Conservation (phyloP, 73 alveolate species). For the Paramecium pentaurelia region DNA sequence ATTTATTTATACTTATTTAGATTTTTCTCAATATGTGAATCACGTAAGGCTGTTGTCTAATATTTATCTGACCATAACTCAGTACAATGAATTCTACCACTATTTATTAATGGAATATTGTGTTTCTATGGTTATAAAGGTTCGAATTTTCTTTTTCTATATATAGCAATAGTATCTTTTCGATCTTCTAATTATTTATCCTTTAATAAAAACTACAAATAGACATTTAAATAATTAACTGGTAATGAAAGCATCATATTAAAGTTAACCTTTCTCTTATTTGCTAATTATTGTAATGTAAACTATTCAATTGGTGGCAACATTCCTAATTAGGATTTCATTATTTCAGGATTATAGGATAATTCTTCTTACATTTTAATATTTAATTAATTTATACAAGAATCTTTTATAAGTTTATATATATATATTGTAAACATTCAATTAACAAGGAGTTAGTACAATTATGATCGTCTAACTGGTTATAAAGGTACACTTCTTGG, state of each 20-base stretch:
- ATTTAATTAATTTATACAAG: background rate
- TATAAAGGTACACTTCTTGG: background rate
- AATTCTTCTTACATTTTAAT: background rate
- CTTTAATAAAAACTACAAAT: background rate
- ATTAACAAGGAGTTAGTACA: background rate
- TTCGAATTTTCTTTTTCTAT: background rate
- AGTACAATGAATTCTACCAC: background rate
- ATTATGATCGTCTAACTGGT: background rate
- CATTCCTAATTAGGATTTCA: background rate
- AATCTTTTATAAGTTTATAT: background rate
- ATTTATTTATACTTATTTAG: background rate
- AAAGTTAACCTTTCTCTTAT: background rate
- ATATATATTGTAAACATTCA: background rate
- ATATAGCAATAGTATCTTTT: constrained; percentile 13
- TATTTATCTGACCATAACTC: constrained; percentile 14
- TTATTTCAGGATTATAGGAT: background rate
- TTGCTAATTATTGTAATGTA: background rate
- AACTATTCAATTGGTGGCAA: background rate
- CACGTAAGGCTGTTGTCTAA: background rate
- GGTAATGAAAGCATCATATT: background rate
- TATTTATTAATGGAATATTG: background rate
- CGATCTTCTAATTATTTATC: background rate
- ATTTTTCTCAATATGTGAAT: background rate
- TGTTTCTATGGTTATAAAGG: background rate
- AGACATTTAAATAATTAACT: background rate